A percentile compares a stretch with the other conserved stretches of the same genome.
Evolutionary conservation across 23 red algal genomes (phyloP).

Genomic region (Cyanidioschyzon merolae): DNA sequence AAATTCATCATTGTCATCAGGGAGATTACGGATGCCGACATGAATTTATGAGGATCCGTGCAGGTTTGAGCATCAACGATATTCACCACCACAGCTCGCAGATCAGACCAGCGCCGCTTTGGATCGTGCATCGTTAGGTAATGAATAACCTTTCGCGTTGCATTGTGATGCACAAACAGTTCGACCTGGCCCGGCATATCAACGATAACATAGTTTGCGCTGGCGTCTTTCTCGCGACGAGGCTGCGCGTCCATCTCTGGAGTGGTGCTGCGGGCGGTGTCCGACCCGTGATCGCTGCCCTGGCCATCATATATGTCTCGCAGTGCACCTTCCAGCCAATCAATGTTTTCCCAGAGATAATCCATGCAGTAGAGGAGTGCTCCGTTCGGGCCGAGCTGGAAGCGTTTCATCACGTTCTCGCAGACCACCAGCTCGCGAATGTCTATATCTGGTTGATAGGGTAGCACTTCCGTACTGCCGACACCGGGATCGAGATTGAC

Average conservation of each 20-base stretch:
- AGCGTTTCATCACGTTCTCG: slow-evolving; percentile 27
- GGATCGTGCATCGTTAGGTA: slow-evolving; percentile 18
- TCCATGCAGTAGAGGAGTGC: slow-evolving; percentile 69
- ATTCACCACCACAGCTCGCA: slow-evolving; percentile 58
- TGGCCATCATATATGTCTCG: not conserved
- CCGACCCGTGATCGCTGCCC: not conserved
- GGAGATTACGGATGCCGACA: slow-evolving; percentile 52
- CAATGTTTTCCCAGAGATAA: slow-evolving; percentile 53
- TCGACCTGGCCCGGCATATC: slow-evolving; percentile 96
- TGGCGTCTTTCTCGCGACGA: not conserved
- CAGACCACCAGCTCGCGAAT: slow-evolving; percentile 53
- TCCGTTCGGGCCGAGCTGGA: slow-evolving; percentile 80
- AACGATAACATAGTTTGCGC: slow-evolving; percentile 48
- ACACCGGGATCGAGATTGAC: slow-evolving; percentile 91
- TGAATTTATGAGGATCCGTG: slow-evolving; percentile 52
- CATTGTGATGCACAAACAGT: slow-evolving; percentile 73
- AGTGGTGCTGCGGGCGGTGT: not conserved
- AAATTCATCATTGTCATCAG: slow-evolving; percentile 75
- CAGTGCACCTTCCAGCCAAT: slow-evolving; percentile 45
- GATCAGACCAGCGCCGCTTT: not conserved
- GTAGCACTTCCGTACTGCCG: slow-evolving; percentile 17
- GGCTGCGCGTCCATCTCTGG: not conserved
- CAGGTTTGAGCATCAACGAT: slow-evolving; percentile 74
- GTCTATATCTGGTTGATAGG: slow-evolving; percentile 57
- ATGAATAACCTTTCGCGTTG: slow-evolving; percentile 41